Evolutionary conservation across 1,139 yeast genomes (phyloP).

Genomic region (Diutina pseudorugosa): DNA sequence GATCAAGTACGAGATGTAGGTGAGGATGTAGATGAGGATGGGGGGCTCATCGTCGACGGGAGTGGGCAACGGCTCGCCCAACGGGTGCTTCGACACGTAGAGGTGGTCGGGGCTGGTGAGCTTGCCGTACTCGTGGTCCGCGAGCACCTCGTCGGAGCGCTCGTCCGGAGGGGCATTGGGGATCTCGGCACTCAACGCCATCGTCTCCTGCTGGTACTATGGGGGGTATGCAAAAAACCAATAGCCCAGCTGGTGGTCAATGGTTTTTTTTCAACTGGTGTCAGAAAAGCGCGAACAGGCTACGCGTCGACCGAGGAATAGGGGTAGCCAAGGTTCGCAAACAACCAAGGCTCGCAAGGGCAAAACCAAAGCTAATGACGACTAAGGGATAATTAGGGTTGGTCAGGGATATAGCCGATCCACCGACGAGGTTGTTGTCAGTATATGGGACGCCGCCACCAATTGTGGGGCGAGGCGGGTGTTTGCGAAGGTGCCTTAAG

Average conservation of each 20-base stretch:
- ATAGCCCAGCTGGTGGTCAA: background rate
- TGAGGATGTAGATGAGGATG: slow-evolving; percentile 61
- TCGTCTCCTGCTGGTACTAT: background rate
- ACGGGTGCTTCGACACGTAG: slow-evolving; percentile 39
- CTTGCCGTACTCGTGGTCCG: slow-evolving; percentile 54
- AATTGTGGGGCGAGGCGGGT: no score
- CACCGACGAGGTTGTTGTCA: no score
- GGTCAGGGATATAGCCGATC: no score
- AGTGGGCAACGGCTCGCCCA: slow-evolving; percentile 42
- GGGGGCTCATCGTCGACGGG: slow-evolving; percentile 80
- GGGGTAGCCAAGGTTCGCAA: background rate
- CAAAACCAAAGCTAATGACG: no score
- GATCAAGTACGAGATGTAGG: slow-evolving; percentile 74
- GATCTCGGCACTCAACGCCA: slow-evolving; percentile 14
- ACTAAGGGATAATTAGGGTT: no score
- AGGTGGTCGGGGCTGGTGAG: slow-evolving; percentile 46
- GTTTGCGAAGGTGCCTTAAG: no score
- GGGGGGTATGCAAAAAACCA: background rate
- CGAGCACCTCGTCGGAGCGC: slow-evolving; percentile 37
- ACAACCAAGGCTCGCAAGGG: no score
- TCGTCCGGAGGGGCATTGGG: slow-evolving; percentile 40
- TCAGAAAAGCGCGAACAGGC: background rate
- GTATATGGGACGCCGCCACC: no score
- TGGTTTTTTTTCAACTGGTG: background rate
- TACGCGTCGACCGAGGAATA: background rate